A percentile compares a stretch with the other conserved stretches of the same genome.
These are phyloP conservation scores for Pseudogymnoascus sp. DNA, from an alignment of 2,329 filamentous ascomycete genomes.

Conservation along the genomic window DNA sequence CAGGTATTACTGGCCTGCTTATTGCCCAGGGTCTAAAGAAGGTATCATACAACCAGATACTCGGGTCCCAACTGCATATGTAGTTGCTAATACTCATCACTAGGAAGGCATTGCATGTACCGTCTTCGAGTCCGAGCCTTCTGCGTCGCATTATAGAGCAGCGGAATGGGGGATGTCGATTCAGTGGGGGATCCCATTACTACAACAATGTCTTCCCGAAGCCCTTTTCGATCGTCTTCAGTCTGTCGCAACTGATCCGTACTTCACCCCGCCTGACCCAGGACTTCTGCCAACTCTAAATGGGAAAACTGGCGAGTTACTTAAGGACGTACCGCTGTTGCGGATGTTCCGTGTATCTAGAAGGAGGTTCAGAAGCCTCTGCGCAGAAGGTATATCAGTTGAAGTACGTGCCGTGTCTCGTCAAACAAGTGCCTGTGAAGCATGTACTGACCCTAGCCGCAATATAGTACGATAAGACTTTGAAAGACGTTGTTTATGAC, in stretches of 20 bases:
- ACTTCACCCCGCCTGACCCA: conserved; percentile 1
- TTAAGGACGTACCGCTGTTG: neutral
- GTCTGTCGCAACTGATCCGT: neutral
- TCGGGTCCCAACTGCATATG: neutral
- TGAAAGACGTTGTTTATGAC: conserved; percentile 31
- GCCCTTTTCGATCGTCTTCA: neutral
- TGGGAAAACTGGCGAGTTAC: conserved; percentile 14
- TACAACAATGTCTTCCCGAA: conserved; percentile 9
- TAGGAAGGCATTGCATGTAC: conserved; percentile 13
- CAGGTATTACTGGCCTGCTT: conserved; percentile 37
- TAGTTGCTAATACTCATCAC: neutral
- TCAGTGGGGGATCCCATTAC: conserved; percentile 14
- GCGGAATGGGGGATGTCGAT: conserved; percentile 18
- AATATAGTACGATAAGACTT: conserved; percentile 27
- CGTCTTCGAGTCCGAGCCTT: conserved; percentile 16
- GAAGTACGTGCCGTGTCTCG: neutral
- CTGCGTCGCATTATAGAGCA: neutral
- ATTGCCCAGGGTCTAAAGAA: conserved; percentile 38
- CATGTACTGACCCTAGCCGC: neutral
- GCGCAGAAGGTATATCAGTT: conserved; percentile 15
- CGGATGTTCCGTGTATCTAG: conserved; percentile 15
- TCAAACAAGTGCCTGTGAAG: neutral
- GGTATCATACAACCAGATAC: conserved; percentile 19
- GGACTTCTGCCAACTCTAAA: neutral
- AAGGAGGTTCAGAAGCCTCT: conserved; percentile 16